Percentiles rank a stretch among this genome's conserved stretches.
Conservation (phyloP, 768 basidiomycete species). For the Boletus pseudo-olivaceus region DNA sequence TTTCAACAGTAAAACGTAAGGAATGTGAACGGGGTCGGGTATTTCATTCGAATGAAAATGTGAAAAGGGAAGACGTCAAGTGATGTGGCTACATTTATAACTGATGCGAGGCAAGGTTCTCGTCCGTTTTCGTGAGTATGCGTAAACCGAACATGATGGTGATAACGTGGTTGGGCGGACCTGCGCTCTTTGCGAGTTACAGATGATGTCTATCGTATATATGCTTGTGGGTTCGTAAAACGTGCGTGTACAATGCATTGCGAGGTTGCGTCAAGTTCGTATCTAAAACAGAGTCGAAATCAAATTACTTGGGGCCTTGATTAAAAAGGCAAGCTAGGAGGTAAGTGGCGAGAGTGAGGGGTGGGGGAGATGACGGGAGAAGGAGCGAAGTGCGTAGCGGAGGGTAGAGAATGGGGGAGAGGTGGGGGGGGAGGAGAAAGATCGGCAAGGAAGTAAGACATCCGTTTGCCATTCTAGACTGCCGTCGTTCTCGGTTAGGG, state of each 20-base stretch:
- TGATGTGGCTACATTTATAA: conserved; percentile 11
- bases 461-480: neutral
- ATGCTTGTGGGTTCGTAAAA: conserved; percentile 19
- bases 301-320: neutral
- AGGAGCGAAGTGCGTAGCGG: conserved; percentile 1
- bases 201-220: conserved; percentile 25
- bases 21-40: conserved; percentile 15
- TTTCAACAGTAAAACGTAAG: conserved; percentile 12
- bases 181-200: conserved; percentile 7
- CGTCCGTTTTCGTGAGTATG: conserved; percentile 16
- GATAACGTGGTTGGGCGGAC: conserved; percentile 4
- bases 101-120: neutral
- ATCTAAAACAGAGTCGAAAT: conserved; percentile 13
- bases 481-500: conserved; percentile 6
- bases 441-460: conserved; percentile 9
- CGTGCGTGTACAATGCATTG: conserved; percentile 29
- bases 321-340: conserved; percentile 8
- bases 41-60: conserved; percentile 7
- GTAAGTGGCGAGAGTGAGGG: conserved; percentile 3
- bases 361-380: conserved; percentile 3
- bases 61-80: neutral
- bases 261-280: conserved; percentile 22
- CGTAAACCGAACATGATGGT: conserved; percentile 11
- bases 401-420: conserved; percentile 4
- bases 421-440: conserved; percentile 4